Conservation (phyloP, 75 land plant genomes). For the Cupressus sempervirens region DNA sequence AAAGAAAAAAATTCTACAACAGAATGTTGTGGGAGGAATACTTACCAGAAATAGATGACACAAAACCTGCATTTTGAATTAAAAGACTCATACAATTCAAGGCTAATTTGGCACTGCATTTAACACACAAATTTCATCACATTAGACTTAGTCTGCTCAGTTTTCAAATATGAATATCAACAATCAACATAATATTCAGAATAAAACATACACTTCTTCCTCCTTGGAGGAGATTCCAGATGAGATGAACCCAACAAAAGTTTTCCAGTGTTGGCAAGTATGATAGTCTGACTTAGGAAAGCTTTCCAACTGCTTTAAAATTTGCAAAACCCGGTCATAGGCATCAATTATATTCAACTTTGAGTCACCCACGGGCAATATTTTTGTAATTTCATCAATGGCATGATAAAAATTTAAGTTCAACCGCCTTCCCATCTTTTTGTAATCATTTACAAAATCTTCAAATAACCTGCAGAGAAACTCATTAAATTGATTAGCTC, state of each 20-base stretch:
- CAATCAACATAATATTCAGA: not conserved
- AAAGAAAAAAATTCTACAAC: not conserved
- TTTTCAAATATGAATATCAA: not conserved
- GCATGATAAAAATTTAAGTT: not conserved
- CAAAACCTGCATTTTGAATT: not conserved
- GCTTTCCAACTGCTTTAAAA: not conserved
- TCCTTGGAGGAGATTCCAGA: not conserved
- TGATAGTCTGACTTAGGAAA: not conserved
- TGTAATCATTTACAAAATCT: not conserved
- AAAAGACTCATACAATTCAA: not conserved
- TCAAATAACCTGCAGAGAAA: not conserved
- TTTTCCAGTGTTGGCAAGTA: not conserved
- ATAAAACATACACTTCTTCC: not conserved
- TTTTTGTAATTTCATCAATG: not conserved
- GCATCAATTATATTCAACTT: not conserved
- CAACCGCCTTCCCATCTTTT: not conserved
- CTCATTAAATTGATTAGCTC: not conserved
- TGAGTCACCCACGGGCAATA: not conserved
- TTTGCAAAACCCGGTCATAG: not conserved
- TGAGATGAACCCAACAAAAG: not conserved
- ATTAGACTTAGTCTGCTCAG: not conserved
- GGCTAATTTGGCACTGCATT: not conserved
- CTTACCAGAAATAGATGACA: not conserved
- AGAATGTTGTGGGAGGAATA: not conserved
- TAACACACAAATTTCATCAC: not conserved